Percentiles rank a stretch among this genome's conserved stretches.
Evolutionary conservation across 495 filamentous ascomycete species (phyloP).

Genomic region (Darksidea phi): DNA sequence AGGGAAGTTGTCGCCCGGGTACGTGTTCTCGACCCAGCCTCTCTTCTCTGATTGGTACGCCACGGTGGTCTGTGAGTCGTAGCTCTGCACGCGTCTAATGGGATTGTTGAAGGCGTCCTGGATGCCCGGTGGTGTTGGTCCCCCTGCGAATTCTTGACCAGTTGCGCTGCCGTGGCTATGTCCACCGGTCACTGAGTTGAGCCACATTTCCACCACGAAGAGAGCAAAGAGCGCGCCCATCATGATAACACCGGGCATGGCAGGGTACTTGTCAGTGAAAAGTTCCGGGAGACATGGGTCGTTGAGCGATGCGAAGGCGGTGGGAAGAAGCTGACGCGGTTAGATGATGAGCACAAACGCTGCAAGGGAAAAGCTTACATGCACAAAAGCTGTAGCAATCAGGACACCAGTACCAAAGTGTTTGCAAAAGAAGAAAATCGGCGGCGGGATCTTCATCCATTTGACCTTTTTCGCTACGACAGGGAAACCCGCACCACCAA

Average conservation of each 20-base stretch:
- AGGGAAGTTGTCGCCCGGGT: slow-evolving; percentile 22
- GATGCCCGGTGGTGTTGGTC: slow-evolving; percentile 11
- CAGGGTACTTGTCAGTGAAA: slow-evolving; percentile 56
- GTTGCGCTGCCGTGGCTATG: slow-evolving; percentile 53
- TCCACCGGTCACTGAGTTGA: slow-evolving; percentile 42
- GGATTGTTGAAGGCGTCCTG: slow-evolving; percentile 24
- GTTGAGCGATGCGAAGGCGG: slow-evolving; percentile 55
- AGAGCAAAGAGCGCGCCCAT: slow-evolving; percentile 57
- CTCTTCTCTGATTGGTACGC: slow-evolving; percentile 22
- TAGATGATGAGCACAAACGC: neutral
- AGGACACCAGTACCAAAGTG: slow-evolving; percentile 40
- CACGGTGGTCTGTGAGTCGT: slow-evolving; percentile 30
- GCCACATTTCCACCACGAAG: slow-evolving; percentile 57
- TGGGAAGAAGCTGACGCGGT: slow-evolving; percentile 51
- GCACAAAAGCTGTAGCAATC: slow-evolving; percentile 38
- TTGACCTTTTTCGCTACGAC: slow-evolving; percentile 55
- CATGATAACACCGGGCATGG: slow-evolving; percentile 60
- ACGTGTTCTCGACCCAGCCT: slow-evolving; percentile 23
- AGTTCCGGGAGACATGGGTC: slow-evolving; percentile 60
- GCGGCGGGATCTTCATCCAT: slow-evolving; percentile 54
- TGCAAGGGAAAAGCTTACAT: slow-evolving; percentile 24
- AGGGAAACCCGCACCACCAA: slow-evolving; percentile 47
- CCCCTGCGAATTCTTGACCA: slow-evolving; percentile 32
- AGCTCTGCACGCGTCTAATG: slow-evolving; percentile 23
- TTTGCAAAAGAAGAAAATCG: slow-evolving; percentile 55